Percentiles rank a stretch among this genome's conserved stretches.
phyloP scores from a whole-genome alignment of 2,329 filamentous ascomycete genomes.

The Cercospora sesami region DNA sequence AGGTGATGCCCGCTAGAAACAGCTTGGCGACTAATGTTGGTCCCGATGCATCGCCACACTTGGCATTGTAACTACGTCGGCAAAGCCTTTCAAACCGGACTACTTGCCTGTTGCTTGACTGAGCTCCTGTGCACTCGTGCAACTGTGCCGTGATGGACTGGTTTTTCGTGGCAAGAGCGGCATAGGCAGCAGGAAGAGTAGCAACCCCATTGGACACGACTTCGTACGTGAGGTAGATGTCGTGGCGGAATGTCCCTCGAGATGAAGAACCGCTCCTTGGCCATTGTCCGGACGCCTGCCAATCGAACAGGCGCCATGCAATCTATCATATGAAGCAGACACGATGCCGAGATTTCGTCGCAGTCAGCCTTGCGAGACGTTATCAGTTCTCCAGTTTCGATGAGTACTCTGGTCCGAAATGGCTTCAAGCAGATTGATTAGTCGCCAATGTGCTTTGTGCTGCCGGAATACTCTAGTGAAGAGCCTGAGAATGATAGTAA shows the following conservation, averaged over 20 bases:
- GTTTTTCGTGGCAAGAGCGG: not conserved
- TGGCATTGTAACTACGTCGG: not conserved
- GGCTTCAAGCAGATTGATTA: not conserved
- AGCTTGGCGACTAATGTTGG: not conserved
- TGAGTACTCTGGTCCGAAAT: not conserved
- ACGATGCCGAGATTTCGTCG: not conserved
- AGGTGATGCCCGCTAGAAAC: not conserved
- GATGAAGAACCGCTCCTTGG: not conserved
- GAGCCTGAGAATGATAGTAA: not conserved
- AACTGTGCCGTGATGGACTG: not conserved
- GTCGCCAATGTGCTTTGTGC: not conserved
- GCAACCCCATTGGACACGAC: not conserved
- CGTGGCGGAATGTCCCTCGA: not conserved
- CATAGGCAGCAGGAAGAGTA: not conserved
- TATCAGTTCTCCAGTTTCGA: not conserved
- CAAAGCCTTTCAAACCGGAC: not conserved
- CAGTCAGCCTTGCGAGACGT: not conserved
- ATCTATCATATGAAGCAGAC: not conserved
- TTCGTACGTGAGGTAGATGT: not conserved
- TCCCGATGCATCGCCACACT: conserved; percentile 3
- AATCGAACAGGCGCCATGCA: not conserved
- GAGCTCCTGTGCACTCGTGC: not conserved
- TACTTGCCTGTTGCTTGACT: not conserved
- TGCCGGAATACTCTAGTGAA: not conserved
- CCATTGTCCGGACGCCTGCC: not conserved